These are phyloP conservation scores for Phascolomyces articulosus DNA, from an alignment of 371 early-diverging fungal species.

Conservation along the genomic window DNA sequence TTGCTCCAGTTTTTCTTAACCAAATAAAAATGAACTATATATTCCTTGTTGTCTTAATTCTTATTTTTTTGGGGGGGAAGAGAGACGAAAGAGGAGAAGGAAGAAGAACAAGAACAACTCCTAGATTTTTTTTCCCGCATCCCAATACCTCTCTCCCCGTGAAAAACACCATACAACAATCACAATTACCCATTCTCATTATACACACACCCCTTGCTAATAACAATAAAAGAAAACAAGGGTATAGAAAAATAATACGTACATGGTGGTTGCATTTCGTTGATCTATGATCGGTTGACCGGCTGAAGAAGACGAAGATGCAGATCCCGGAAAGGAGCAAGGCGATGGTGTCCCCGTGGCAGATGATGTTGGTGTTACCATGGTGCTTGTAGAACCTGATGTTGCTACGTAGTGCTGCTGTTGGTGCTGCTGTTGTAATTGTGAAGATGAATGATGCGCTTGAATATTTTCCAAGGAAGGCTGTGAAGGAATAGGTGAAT, in stretches of 20 bases:
- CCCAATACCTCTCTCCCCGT: not conserved
- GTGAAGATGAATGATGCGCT: not conserved
- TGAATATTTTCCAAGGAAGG: not conserved
- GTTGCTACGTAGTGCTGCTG: conserved; percentile 12
- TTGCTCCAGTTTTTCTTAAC: no score
- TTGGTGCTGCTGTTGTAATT: conserved; percentile 5
- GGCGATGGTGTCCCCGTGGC: conserved; percentile 13
- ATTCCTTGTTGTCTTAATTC: no score
- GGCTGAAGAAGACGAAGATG: conserved; percentile 10
- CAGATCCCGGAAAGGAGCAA: conserved; percentile 14
- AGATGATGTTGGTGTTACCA: conserved; percentile 14
- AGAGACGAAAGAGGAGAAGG: no score
- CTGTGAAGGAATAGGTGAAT: conserved; percentile 5
- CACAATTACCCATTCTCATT: no score
- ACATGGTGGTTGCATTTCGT: conserved; percentile 3
- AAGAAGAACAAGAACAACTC: no score
- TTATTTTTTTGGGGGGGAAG: no score
- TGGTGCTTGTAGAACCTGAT: conserved; percentile 9
- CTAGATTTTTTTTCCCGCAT: no score
- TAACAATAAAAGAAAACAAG: not conserved
- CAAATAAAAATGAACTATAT: no score
- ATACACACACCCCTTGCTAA: not conserved
- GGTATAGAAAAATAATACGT: conserved; percentile 11
- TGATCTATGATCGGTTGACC: not conserved
- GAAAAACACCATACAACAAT: not conserved